A percentile compares a stretch with the other conserved stretches of the same genome.
These are phyloP conservation scores for Spatholobus suberectus DNA, from an alignment of 306 rosid genomes.

Conservation along the genomic window DNA sequence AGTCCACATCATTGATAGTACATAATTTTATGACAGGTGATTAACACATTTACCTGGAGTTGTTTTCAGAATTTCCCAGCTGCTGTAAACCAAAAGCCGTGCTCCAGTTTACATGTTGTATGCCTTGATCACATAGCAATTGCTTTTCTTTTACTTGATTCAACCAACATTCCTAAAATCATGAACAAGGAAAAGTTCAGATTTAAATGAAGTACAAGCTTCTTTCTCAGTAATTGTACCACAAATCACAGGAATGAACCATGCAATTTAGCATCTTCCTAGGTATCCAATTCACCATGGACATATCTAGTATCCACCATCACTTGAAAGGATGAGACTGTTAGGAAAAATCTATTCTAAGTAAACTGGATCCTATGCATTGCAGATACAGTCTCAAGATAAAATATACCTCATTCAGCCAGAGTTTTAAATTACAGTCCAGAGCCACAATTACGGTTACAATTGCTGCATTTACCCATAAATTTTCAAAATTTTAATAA, in stretches of 20 bases:
- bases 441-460: not conserved
- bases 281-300: not conserved
- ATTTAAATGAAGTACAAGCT: conserved; percentile 25
- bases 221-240: not conserved
- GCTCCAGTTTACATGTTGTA: conserved; percentile 63
- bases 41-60: conserved; percentile 58
- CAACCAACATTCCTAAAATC: conserved; percentile 90
- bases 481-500: not conserved
- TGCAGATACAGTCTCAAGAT: not conserved
- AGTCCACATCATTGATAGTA: not conserved
- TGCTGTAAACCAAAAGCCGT: conserved; percentile 53
- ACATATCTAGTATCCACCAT: conserved; percentile 23
- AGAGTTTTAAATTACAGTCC: not conserved
- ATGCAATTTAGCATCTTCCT: not conserved
- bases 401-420: not conserved
- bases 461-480: not conserved
- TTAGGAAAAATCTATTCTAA: not conserved
- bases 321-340: not conserved
- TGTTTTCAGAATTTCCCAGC: conserved; percentile 57
- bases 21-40: conserved; percentile 13
- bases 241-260: conserved; percentile 14
- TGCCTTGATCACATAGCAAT: conserved; percentile 77
- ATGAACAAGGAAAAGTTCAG: conserved; percentile 34
- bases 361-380: conserved; percentile 23
- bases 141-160: conserved; percentile 93